Base-by-base conservation (phyloP, 139 green algal species). In the Micractinium conductrix region DNA sequence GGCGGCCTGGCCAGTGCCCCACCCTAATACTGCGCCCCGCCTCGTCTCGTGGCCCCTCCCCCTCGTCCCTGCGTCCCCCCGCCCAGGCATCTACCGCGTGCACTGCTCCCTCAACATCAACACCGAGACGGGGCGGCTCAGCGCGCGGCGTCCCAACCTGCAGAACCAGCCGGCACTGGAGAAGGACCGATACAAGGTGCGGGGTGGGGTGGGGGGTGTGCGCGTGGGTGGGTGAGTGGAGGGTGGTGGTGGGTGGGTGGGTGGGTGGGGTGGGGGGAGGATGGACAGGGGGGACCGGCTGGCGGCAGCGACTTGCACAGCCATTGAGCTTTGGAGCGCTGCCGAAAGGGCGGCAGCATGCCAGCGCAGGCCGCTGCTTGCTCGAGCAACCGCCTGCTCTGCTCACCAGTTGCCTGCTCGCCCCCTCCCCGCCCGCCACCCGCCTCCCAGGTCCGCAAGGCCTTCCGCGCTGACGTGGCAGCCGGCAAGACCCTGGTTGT, bases 81-180 rank as follows among this genome's bases (percentile, higher is more conserved):
- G 14, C 43, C 68, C 83, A 86, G 75, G 81, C 71, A 24, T 90
- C 50, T 72, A 92, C 68, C 89, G 97, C 21, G 90, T 99, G 45
- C 97, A 99, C 88, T 98, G 95, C 90, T 97, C 92, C 30, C 90
- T 99, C 63, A 99, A 99, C 93, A 96, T 99, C 90, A 99, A 99
- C 92, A 99, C 97, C 0, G 97, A 99, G 93, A 99, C 97, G 19
- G 97, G 97, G 2, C 92, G 97, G 0, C 91, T 99, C 45, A 96
- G 91, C 3, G 95, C 96, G 14, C 90, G 96, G 33, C 83, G 95
- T 44, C 97, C 97, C 81, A 99, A 98, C 88, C 90, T 99, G 72
- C 97, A 99, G 92, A 99, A 99, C 92, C 97, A 99, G 93, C 97
- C 97, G 12, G 97, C 97, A 0, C 89, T 99, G 50, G 97, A 99